Evolutionary conservation across 2,329 filamentous ascomycete genomes (phyloP).

Genomic region (Colletotrichum agaves): DNA sequence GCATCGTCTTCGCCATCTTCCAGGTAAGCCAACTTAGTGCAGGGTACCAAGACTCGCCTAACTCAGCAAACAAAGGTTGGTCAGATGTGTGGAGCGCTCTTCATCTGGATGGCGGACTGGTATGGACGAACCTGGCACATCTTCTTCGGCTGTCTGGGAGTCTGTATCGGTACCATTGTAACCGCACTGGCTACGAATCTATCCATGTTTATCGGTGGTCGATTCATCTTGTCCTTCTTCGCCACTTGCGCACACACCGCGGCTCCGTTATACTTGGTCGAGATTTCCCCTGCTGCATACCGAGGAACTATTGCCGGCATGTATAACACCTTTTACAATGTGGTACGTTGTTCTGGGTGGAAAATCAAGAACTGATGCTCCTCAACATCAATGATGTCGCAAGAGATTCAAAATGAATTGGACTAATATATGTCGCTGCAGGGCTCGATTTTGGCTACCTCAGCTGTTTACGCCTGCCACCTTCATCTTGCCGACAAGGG

Average conservation of each 20-base stretch:
- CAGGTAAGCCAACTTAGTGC: slow-evolving; percentile 32
- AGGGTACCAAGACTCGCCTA: not conserved
- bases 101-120: slow-evolving; percentile 57
- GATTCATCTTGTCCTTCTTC: slow-evolving; percentile 63
- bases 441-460: slow-evolving; percentile 46
- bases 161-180: slow-evolving; percentile 61
- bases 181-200: slow-evolving; percentile 57
- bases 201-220: slow-evolving; percentile 57
- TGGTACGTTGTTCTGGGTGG: slow-evolving; percentile 42
- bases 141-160: slow-evolving; percentile 57
- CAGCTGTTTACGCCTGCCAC: slow-evolving; percentile 46
- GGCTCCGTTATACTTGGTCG: slow-evolving; percentile 68
- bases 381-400: not conserved
- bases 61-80: slow-evolving; percentile 47
- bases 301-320: slow-evolving; percentile 69
- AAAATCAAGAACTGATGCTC: no score
- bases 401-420: not conserved
- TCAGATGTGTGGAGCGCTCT: slow-evolving; percentile 55
- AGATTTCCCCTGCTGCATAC: slow-evolving; percentile 68
- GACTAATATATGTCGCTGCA: not conserved
- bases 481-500: slow-evolving; percentile 42
- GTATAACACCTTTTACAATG: slow-evolving; percentile 55
- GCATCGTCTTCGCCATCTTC: slow-evolving; percentile 57
- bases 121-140: slow-evolving; percentile 55
- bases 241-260: slow-evolving; percentile 66